Percentiles rank a stretch among this genome's conserved stretches.
phyloP scores from a whole-genome alignment of 257 asterid genomes.

The Solanum boliviense region DNA sequence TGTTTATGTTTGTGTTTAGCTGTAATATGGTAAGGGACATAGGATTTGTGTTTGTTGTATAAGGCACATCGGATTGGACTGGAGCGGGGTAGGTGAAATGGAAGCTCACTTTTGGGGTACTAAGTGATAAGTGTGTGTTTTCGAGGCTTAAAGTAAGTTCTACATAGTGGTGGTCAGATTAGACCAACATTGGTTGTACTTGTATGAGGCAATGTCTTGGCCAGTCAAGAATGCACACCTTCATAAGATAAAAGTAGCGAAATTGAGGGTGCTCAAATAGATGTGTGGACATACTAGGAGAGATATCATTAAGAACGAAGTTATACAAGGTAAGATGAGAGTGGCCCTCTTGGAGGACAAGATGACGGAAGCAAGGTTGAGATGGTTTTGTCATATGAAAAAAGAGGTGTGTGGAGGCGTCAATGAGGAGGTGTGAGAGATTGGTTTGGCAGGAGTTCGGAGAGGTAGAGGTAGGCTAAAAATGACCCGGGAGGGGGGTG shows the following conservation, averaged over 20 bases:
- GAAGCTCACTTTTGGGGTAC: not conserved
- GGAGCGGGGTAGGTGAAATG: not conserved
- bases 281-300: not conserved
- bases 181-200: not conserved
- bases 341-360: not conserved
- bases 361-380: not conserved
- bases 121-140: not conserved
- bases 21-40: not conserved
- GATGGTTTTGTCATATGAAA: not conserved
- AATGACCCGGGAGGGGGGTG: rapidly evolving
- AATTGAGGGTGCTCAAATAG: not conserved
- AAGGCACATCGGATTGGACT: not conserved
- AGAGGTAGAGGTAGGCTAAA: not conserved
- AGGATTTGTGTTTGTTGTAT: not conserved
- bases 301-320: not conserved
- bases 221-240: not conserved
- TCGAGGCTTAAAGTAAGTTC: not conserved
- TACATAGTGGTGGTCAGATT: not conserved
- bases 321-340: not conserved
- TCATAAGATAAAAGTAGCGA: not conserved
- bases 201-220: not conserved
- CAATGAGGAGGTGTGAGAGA: not conserved
- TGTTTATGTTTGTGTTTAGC: not conserved
- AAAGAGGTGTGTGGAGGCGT: not conserved
- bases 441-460: not conserved